Evolutionary conservation across 768 basidiomycete species (phyloP).

Genomic region (Suillus plorans): DNA sequence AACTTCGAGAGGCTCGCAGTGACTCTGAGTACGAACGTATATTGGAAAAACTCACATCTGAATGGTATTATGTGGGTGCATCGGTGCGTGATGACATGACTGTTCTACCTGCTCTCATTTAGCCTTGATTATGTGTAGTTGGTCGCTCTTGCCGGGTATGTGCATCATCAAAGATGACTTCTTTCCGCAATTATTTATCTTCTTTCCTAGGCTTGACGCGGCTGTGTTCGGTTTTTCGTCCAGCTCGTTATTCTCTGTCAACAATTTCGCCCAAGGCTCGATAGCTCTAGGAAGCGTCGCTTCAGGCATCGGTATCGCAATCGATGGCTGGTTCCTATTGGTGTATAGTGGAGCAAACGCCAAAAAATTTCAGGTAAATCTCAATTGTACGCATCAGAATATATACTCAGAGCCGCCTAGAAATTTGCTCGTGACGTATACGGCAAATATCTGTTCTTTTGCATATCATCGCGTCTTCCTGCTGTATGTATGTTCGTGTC

Average conservation of each 20-base stretch:
- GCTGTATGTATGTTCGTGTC: conserved; percentile 59
- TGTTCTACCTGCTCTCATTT: not conserved
- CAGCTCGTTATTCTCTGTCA: conserved; percentile 49
- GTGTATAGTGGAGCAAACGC: conserved; percentile 55
- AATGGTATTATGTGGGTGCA: conserved; percentile 69
- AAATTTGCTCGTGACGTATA: conserved; percentile 55
- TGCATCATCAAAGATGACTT: conserved; percentile 1
- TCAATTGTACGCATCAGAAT: not conserved
- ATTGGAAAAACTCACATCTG: conserved; percentile 47
- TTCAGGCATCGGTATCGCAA: conserved; percentile 64
- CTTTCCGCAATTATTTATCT: conserved; percentile 6
- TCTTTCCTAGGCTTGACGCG: conserved; percentile 38
- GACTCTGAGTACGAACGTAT: conserved; percentile 55
- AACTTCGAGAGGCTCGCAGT: conserved; percentile 39
- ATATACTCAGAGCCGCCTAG: conserved; percentile 24
- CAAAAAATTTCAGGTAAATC: conserved; percentile 54
- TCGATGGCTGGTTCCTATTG: conserved; percentile 66
- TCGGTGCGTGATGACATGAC: conserved; percentile 40
- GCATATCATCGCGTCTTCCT: conserved; percentile 64
- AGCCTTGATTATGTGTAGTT: conserved; percentile 37
- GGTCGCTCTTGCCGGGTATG: conserved; percentile 59
- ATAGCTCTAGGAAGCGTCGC: conserved; percentile 59
- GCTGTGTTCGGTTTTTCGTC: conserved; percentile 65
- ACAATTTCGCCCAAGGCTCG: conserved; percentile 44
- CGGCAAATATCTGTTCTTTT: conserved; percentile 65